Base-by-base conservation (phyloP, 1,139 yeast species). In the Kodamaea ohmeri region DNA sequence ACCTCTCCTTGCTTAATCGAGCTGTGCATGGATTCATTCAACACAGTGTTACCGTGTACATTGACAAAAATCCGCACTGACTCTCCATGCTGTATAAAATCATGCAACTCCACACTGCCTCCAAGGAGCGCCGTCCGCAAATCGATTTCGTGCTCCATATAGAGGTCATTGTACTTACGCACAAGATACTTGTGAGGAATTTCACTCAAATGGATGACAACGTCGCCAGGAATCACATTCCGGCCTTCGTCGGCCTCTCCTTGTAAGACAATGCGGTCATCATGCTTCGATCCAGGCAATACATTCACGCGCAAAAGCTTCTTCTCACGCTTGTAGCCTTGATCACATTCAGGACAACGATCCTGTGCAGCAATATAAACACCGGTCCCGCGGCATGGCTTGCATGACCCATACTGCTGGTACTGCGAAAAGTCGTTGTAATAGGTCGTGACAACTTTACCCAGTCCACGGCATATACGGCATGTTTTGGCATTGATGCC, bases 201-300 rank as follows among this genome's bases (percentile, higher is more conserved):
- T 46, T 69, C 68, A 14, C 58, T 55, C 31, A 70, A 45, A 66
- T 55, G 4, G 4, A 83, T 73, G 2, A 81, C 60, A 6, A 83
- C 81, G 53, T 83, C 86, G 2, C 90, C 90, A 0, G 89, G 85
- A 1, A 73, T 60, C 2, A 78, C 61, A 45, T 71, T 68, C 25
- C 73, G 60, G 0, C 81, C 83, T 52, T 81, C 84, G 48, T 83
- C 89, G 0, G 81, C 85, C 47, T 76, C 82, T 2, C 80, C 76
- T 16, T 69, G 65, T 14, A 80, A 56, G 1, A 77, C 60, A 16
- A 80, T 69, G 37, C 65, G 61, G 44, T 77, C 78, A 0, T 80
- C 80, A 36, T 71, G 56, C 32, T 56, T 56, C 25, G 76, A 62
- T 1, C 88, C 88, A 3, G 80, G 78, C 18, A 69, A 63, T 2